Evolutionary conservation across 1,284 basidiomycete species (phyloP).

Genomic region (Irpex sp.): DNA sequence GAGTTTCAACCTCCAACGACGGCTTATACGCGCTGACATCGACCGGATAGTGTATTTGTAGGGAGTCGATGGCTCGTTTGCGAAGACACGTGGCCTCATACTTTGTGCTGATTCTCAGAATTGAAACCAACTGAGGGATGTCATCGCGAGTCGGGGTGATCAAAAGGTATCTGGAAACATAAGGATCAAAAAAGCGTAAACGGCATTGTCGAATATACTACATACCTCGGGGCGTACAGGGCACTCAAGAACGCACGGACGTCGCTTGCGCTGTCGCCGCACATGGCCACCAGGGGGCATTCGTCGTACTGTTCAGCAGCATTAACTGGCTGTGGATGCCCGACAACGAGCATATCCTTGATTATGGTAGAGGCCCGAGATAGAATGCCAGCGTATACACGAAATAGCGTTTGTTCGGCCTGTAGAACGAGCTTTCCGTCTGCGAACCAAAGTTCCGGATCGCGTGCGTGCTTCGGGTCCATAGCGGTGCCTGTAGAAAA

Average conservation of each 20-base stretch:
- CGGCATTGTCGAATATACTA: neutral
- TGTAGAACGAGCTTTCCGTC: conserved; percentile 16
- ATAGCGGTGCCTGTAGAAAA: neutral
- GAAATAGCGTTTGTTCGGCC: conserved; percentile 12
- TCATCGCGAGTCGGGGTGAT: neutral
- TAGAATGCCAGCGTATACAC: conserved; percentile 12
- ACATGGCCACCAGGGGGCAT: neutral
- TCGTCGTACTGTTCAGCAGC: neutral
- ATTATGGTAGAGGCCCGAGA: neutral
- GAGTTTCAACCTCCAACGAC: neutral
- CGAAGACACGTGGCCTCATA: neutral
- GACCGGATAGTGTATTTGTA: neutral
- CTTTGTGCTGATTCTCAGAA: neutral
- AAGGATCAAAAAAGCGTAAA: neutral
- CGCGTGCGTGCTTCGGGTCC: neutral
- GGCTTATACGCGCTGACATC: neutral
- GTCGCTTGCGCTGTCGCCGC: neutral
- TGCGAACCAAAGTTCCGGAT: conserved; percentile 10
- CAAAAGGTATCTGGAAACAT: neutral
- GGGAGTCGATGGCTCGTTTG: neutral
- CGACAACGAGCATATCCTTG: neutral
- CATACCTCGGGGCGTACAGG: neutral
- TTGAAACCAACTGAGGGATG: neutral
- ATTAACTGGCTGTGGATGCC: neutral
- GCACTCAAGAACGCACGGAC: neutral